Evolutionary conservation across 345 rosid genomes (phyloP).

Genomic region (Raphanus sativus): DNA sequence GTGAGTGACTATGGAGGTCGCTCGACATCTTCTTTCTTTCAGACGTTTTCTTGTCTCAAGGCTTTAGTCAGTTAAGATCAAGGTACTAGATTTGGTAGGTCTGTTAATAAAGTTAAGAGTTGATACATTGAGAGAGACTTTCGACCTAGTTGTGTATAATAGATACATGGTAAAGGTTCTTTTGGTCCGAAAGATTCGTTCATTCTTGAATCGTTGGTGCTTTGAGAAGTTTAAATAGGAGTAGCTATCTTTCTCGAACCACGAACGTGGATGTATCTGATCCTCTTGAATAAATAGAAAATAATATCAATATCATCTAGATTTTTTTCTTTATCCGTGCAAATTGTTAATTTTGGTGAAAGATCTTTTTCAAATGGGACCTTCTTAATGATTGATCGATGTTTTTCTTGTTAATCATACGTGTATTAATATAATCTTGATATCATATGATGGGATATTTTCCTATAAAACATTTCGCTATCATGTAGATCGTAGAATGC

Average conservation of each 20-base stretch:
- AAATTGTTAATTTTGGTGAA: slow-evolving; percentile 27
- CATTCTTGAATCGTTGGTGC: slow-evolving; percentile 26
- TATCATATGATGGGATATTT: neutral
- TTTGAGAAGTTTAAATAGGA: slow-evolving; percentile 2
- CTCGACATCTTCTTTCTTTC: neutral
- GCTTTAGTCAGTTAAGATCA: slow-evolving; percentile 18
- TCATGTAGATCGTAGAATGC: neutral
- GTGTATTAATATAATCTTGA: slow-evolving; percentile 4
- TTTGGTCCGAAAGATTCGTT: slow-evolving; percentile 31
- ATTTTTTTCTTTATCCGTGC: slow-evolving; percentile 6
- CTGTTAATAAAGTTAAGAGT: slow-evolving; percentile 16
- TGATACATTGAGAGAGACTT: slow-evolving; percentile 5
- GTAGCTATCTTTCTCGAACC: slow-evolving; percentile 29
- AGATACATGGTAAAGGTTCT: slow-evolving; percentile 7
- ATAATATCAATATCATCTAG: neutral
- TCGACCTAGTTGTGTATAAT: slow-evolving; percentile 16
- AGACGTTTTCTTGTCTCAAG: slow-evolving; percentile 55
- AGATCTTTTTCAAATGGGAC: slow-evolving; percentile 26
- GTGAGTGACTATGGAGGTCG: neutral
- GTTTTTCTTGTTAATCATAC: slow-evolving; percentile 4
- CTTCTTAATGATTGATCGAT: slow-evolving; percentile 23
- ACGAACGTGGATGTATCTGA: slow-evolving; percentile 32
- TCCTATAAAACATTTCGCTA: neutral
- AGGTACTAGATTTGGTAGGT: slow-evolving; percentile 26
- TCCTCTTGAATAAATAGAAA: slow-evolving; percentile 23